Evolutionary conservation across 352 stramenopile species (phyloP).

Genomic region (Peronosclerospora sorghi): DNA sequence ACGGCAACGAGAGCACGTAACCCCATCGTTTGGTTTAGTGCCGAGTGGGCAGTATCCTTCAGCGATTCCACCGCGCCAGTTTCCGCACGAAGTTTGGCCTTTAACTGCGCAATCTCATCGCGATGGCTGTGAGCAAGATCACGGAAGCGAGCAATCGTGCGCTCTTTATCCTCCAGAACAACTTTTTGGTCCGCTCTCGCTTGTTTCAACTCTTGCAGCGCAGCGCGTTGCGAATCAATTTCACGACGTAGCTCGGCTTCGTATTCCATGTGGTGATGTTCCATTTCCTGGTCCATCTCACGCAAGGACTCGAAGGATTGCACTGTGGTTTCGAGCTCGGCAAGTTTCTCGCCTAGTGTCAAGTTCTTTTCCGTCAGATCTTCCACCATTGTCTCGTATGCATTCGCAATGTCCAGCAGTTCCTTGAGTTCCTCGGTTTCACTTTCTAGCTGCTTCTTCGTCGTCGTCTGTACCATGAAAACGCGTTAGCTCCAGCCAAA

Average conservation of each 20-base stretch:
- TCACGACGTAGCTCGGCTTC: constrained; percentile 65
- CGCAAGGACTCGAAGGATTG: constrained; percentile 68
- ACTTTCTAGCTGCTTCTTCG: constrained; percentile 38
- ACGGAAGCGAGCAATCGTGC: no score
- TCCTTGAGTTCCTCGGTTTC: constrained; percentile 82
- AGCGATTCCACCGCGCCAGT: no score
- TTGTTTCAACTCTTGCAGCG: constrained; percentile 55
- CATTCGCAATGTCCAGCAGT: constrained; percentile 74
- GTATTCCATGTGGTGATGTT: constrained; percentile 80
- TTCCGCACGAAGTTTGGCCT: no score
- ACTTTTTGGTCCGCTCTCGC: constrained; percentile 37
- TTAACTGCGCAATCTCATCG: no score
- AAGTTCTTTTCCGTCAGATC: constrained; percentile 83
- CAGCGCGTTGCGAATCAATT: constrained; percentile 45
- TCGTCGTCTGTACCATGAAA: constrained; percentile 27
- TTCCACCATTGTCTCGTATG: constrained; percentile 84
- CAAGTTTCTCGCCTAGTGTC: constrained; percentile 68
- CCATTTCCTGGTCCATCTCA: constrained; percentile 81
- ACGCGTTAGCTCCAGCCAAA: constrained; percentile 4
- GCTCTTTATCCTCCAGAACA: no score
- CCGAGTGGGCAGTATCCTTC: constrained; percentile 61
- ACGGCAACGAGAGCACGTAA: no score
- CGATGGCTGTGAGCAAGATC: no score
- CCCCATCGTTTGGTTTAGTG: no score
- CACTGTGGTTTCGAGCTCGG: constrained; percentile 61